Conservation (phyloP, 2,329 filamentous ascomycete genomes). For the Acrocalymma vagum region DNA sequence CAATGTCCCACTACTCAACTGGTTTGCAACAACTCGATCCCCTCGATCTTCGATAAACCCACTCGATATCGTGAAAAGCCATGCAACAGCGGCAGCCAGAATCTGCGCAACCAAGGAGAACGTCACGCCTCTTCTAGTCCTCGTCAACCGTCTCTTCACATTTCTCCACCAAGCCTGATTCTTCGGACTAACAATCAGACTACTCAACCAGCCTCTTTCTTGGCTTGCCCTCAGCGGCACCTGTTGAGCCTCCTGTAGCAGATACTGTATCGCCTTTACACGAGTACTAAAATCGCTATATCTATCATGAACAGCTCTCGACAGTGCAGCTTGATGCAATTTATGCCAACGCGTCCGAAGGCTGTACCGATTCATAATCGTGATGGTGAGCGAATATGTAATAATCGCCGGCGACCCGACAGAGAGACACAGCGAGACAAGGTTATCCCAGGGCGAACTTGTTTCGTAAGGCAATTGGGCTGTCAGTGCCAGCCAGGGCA, state of each 20-base stretch:
- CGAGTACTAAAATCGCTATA: constrained; percentile 12
- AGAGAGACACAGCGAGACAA: constrained; percentile 23
- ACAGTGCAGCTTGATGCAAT: constrained; percentile 14
- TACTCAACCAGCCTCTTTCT: constrained; percentile 23
- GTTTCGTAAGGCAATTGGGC: constrained; percentile 32
- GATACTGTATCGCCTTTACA: constrained; percentile 18
- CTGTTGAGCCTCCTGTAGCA: constrained; percentile 31
- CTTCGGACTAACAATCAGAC: constrained; percentile 23
- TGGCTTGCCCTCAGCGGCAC: constrained; percentile 22
- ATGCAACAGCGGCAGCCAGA: constrained; percentile 21
- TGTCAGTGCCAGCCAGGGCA: constrained; percentile 28
- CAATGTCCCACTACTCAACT: constrained; percentile 25
- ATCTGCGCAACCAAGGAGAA: constrained; percentile 30
- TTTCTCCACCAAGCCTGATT: constrained; percentile 27
- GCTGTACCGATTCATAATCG: constrained; percentile 28
- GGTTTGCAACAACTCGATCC: constrained; percentile 19
- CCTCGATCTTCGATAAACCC: constrained; percentile 18
- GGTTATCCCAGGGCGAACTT: constrained; percentile 21
- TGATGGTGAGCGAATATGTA: constrained; percentile 28
- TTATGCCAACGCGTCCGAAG: constrained; percentile 17
- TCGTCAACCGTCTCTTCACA: constrained; percentile 14
- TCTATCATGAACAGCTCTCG: constrained; percentile 13
- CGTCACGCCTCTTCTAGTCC: constrained; percentile 24
- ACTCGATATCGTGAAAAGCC: constrained; percentile 23
- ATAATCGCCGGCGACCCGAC: constrained; percentile 29